phyloP scores from a whole-genome alignment of 345 rosid species.

The Ricinus communis region DNA sequence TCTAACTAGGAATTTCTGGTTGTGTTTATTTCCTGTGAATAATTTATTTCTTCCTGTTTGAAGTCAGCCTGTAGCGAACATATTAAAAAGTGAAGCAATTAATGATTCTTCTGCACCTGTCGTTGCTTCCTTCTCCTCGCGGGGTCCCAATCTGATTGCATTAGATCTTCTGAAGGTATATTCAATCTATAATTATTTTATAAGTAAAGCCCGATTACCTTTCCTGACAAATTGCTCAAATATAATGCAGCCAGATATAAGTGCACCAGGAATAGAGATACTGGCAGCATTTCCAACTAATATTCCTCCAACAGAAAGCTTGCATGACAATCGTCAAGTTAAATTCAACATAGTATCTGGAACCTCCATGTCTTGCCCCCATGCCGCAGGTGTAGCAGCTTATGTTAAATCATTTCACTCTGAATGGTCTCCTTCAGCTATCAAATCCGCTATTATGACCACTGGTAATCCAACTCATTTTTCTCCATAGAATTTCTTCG shows the following conservation, averaged over 20 bases:
- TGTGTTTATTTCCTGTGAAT: background rate
- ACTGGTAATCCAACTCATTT: constrained; percentile 41
- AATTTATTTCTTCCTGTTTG: background rate
- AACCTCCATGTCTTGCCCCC: constrained; percentile 68
- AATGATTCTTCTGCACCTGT: constrained; percentile 35
- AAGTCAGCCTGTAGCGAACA: constrained; percentile 29
- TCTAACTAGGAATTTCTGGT: background rate
- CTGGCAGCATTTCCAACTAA: constrained; percentile 43
- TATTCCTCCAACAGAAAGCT: constrained; percentile 12
- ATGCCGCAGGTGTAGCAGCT: constrained; percentile 47
- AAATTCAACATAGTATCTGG: constrained; percentile 41
- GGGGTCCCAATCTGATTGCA: constrained; percentile 35
- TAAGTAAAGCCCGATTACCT: background rate
- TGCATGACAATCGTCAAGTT: constrained; percentile 24
- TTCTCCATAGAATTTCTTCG: too few relatives aligned
- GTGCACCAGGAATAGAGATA: constrained; percentile 49
- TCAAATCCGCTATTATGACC: constrained; percentile 64
- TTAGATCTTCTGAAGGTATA: constrained; percentile 34
- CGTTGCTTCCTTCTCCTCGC: constrained; percentile 39
- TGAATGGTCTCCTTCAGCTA: constrained; percentile 60
- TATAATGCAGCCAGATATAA: constrained; percentile 45
- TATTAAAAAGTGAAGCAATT: constrained; percentile 32
- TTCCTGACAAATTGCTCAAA: background rate
- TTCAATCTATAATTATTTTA: background rate
- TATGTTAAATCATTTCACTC: constrained; percentile 47